These are phyloP conservation scores for Filobasidium uniguttulatum DNA, from an alignment of 1,284 basidiomycete species.

Conservation along the genomic window DNA sequence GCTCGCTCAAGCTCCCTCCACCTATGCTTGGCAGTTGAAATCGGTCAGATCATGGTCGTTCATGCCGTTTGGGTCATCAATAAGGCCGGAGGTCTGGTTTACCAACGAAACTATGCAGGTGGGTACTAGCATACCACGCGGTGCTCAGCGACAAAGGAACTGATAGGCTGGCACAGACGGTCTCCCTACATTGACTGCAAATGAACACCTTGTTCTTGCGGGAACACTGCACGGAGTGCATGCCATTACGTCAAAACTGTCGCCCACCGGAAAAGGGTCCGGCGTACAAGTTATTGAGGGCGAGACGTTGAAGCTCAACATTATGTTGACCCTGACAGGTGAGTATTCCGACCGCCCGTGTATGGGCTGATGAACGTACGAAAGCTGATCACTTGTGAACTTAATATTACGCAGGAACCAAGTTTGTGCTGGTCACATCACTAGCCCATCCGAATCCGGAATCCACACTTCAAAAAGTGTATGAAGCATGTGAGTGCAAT, in stretches of 20 bases:
- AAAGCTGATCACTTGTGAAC: neutral
- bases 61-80: constrained; percentile 65
- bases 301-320: constrained; percentile 80
- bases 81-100: constrained; percentile 94
- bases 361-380: neutral
- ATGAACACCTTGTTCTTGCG: constrained; percentile 92
- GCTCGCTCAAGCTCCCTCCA: too few species aligned
- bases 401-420: constrained; percentile 57
- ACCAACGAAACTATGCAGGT: constrained; percentile 82
- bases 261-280: constrained; percentile 52
- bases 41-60: constrained; percentile 19
- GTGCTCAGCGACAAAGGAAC: neutral
- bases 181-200: constrained; percentile 74
- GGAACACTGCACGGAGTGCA: constrained; percentile 97
- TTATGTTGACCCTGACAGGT: constrained; percentile 89
- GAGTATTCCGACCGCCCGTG: too few species aligned
- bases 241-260: constrained; percentile 85
- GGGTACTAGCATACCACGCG: constrained; percentile 19
- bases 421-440: constrained; percentile 80
- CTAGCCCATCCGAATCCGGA: constrained; percentile 49
- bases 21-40: too few species aligned
- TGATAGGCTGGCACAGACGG: constrained; percentile 47
- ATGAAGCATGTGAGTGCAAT: constrained; percentile 56
- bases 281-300: constrained; percentile 89
- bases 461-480: constrained; percentile 60